Percentiles rank a stretch among this genome's conserved stretches.
Evolutionary conservation across 257 asterid species (phyloP).

Genomic region (Ligustrum vulgare): DNA sequence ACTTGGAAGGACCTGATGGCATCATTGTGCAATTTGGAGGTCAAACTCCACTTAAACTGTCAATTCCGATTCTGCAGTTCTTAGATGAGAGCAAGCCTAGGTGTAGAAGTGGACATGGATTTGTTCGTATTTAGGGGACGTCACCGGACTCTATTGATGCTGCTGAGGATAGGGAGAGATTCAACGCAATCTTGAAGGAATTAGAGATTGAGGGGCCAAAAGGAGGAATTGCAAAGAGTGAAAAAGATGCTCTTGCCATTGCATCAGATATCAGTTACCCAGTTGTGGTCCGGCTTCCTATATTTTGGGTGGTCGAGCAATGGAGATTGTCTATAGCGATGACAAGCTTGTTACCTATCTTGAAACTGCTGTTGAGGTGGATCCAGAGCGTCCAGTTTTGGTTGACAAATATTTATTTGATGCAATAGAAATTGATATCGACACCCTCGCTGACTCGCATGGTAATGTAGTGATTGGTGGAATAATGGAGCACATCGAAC

Average conservation of each 20-base stretch:
- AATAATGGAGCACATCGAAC: constrained; percentile 98
- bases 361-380: constrained; percentile 91
- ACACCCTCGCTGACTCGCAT: constrained; percentile 69
- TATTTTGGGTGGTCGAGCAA: constrained; percentile 95
- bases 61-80: constrained; percentile 80
- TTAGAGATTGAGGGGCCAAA: constrained; percentile 88
- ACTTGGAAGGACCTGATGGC: constrained; percentile 95
- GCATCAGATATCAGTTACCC: constrained; percentile 94
- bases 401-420: constrained; percentile 85
- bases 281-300: constrained; percentile 93
- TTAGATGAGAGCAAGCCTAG: constrained; percentile 62
- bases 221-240: constrained; percentile 96
- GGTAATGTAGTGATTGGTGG: constrained; percentile 98
- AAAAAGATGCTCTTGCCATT: constrained; percentile 82
- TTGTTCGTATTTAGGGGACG: constrained; percentile 94
- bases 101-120: constrained; percentile 61
- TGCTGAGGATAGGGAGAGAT: constrained; percentile 93
- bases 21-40: constrained; percentile 98
- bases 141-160: constrained; percentile 96
- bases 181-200: constrained; percentile 77
- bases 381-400: constrained; percentile 92
- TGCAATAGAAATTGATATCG: constrained; percentile 88
- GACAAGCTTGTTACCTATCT: constrained; percentile 81
- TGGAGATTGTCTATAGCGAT: constrained; percentile 96
- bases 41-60: constrained; percentile 86